These are phyloP conservation scores for Leccinum ponderosum DNA, from an alignment of 1,284 basidiomycete genomes.

Conservation along the genomic window DNA sequence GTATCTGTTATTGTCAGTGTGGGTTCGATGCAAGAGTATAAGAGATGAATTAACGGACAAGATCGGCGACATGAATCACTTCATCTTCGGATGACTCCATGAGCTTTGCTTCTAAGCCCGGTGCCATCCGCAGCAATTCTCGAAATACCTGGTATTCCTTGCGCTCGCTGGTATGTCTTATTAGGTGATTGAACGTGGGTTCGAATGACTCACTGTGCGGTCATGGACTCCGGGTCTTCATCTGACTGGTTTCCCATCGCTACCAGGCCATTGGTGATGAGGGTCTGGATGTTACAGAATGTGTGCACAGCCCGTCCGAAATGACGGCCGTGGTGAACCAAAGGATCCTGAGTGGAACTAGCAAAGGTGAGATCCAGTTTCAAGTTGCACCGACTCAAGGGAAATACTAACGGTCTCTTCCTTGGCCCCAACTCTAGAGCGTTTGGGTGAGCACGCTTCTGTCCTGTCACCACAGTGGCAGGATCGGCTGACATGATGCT, in stretches of 20 bases:
- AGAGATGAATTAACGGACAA: neutral
- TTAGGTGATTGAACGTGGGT: neutral
- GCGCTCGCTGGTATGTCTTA: neutral
- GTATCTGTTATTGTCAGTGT: neutral
- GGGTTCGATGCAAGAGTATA: neutral
- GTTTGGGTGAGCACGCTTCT: neutral
- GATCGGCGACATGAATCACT: neutral
- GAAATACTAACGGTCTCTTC: neutral
- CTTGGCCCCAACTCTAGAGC: neutral
- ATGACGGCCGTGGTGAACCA: neutral
- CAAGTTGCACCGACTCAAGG: neutral
- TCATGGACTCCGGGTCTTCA: neutral
- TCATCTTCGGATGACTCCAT: neutral
- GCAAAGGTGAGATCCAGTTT: neutral
- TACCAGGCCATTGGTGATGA: neutral
- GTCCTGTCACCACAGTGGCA: neutral
- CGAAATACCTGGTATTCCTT: neutral
- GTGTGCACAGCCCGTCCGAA: neutral
- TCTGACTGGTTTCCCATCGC: neutral
- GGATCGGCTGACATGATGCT: neutral
- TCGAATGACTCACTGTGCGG: neutral
- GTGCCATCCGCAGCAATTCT: neutral
- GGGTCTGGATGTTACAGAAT: neutral
- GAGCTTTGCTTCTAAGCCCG: neutral
- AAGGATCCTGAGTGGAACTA: neutral